Evolutionary conservation across 176 grass and related monocot species (phyloP).

Genomic region (Avena sativa): DNA sequence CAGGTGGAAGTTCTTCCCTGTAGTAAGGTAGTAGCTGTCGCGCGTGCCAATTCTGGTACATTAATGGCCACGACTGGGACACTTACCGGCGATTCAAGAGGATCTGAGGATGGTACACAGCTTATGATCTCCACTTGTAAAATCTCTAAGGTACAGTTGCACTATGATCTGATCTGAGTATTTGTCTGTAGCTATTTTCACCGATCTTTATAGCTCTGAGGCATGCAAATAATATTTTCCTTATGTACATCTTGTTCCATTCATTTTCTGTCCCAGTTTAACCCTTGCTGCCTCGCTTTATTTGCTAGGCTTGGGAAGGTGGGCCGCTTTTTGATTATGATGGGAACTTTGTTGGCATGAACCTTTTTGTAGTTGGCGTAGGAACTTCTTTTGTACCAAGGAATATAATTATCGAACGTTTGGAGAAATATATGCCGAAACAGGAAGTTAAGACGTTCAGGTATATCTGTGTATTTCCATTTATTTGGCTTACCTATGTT

Average conservation of each 20-base stretch:
- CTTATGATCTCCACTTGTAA: slow-evolving; percentile 16
- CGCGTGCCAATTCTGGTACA: slow-evolving; percentile 17
- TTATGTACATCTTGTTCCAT: slow-evolving; percentile 19
- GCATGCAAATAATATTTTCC: neutral
- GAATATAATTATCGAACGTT: neutral
- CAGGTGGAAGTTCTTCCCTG: neutral
- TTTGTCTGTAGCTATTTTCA: neutral
- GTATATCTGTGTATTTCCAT: slow-evolving; percentile 28
- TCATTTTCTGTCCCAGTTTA: neutral
- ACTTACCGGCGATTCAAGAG: neutral
- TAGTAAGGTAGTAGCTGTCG: slow-evolving; percentile 22
- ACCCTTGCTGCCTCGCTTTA: neutral
- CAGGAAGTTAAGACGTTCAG: neutral
- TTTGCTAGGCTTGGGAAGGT: slow-evolving; percentile 40
- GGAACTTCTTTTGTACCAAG: neutral
- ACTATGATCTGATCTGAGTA: neutral
- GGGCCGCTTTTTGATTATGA: slow-evolving; percentile 23
- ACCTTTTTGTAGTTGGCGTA: neutral
- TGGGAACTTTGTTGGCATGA: slow-evolving; percentile 38
- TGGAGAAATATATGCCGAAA: neutral
- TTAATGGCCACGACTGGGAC: slow-evolving; percentile 23
- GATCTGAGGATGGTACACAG: slow-evolving; percentile 14
- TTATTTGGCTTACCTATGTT: neutral
- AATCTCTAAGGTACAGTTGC: slow-evolving; percentile 36
- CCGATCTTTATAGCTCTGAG: neutral